Conservation (phyloP, 148 eudicot genomes). For the Silene uniflora region DNA sequence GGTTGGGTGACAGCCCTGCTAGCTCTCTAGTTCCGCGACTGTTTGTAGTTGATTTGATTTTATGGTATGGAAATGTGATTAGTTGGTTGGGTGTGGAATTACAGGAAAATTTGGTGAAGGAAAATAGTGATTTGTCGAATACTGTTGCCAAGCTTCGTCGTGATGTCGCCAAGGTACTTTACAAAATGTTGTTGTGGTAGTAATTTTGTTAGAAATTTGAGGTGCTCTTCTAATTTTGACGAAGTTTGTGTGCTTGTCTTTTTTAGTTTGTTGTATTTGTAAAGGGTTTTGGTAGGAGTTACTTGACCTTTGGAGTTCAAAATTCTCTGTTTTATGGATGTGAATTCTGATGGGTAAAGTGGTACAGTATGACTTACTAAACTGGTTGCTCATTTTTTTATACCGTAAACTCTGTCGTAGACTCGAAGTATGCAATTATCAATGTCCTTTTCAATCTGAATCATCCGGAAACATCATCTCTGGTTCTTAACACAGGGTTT, state of each 20-base stretch:
- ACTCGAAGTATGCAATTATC: too few species aligned
- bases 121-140: slow-evolving; percentile 54
- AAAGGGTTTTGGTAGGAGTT: neutral
- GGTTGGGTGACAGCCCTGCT: too few species aligned
- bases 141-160: slow-evolving; percentile 80
- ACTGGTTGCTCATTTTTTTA: too few species aligned
- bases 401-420: too few species aligned
- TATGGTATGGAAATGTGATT: slow-evolving; percentile 9
- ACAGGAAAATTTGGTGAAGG: slow-evolving; percentile 68
- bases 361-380: too few species aligned
- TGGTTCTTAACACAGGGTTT: too few species aligned
- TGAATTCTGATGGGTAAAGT: too few species aligned
- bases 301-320: neutral
- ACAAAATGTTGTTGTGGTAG: neutral
- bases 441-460: too few species aligned
- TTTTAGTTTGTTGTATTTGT: neutral
- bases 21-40: too few species aligned
- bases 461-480: too few species aligned
- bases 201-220: neutral
- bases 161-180: slow-evolving; percentile 82
- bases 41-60: neutral
- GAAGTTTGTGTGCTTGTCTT: neutral
- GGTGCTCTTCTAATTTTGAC: neutral
- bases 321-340: too few species aligned
- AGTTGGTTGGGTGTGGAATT: slow-evolving; percentile 9